phyloP scores from a whole-genome alignment of 768 basidiomycete species.

The Agrocybe praecox region DNA sequence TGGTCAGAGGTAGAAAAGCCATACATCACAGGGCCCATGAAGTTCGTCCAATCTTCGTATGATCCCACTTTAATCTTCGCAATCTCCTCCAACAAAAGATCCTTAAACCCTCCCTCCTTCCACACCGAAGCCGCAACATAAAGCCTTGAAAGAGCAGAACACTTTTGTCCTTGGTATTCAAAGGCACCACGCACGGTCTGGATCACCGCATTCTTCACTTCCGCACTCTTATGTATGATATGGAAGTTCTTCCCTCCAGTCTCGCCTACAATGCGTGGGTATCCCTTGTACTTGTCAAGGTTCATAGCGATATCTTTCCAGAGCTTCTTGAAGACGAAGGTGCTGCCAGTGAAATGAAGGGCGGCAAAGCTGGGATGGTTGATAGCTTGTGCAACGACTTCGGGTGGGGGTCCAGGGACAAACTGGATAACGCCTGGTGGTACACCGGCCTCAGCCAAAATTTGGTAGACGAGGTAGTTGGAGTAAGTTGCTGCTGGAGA shows the following conservation, averaged over 20 bases:
- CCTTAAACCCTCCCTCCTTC: slow-evolving; percentile 81
- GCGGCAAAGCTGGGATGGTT: slow-evolving; percentile 79
- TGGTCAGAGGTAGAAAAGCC: not conserved
- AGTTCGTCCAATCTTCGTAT: slow-evolving; percentile 76
- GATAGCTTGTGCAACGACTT: slow-evolving; percentile 86
- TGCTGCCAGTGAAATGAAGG: slow-evolving; percentile 96
- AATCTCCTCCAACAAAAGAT: slow-evolving; percentile 71
- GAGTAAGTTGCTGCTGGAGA: slow-evolving; percentile 95
- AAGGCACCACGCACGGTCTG: slow-evolving; percentile 89
- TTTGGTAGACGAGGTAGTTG: slow-evolving; percentile 90
- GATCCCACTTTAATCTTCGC: slow-evolving; percentile 86
- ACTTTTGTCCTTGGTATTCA: slow-evolving; percentile 99
- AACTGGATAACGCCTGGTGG: slow-evolving; percentile 97
- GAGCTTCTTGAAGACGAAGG: slow-evolving; percentile 89
- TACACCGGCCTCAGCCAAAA: slow-evolving; percentile 91
- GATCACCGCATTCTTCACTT: slow-evolving; percentile 85
- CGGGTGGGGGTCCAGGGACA: slow-evolving; percentile 84
- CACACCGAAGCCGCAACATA: slow-evolving; percentile 91
- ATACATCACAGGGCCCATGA: slow-evolving; percentile 97
- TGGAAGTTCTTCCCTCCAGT: slow-evolving; percentile 99
- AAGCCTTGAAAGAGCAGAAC: slow-evolving; percentile 88
- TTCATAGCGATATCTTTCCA: slow-evolving; percentile 96
- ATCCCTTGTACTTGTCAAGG: slow-evolving; percentile 83
- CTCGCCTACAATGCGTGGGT: slow-evolving; percentile 97
- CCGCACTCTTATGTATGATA: slow-evolving; percentile 84